Evolutionary conservation across 805 yeast genomes (phyloP), one percentile per base, ranked within the genome.

Genomic region (Wickerhamiella domercqiae): DNA sequence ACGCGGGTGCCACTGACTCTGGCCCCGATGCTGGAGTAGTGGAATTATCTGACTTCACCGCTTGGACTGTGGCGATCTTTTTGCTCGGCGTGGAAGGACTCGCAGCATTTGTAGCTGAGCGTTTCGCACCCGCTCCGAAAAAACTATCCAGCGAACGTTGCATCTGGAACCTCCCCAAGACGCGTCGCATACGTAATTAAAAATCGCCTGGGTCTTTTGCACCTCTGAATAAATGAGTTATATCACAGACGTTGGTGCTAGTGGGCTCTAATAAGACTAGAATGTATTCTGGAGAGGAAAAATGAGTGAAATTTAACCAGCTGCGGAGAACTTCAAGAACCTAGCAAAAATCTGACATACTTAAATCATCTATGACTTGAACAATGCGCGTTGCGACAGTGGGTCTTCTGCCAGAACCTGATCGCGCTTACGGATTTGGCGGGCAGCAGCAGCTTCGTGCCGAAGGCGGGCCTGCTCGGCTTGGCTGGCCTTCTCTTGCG

Each of bases 401-500:
- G 95, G 95, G 59, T 84, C 94, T 39, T 70, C 73, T 20, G 47
- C 72, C 49, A 83, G 58, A 17, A 79, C 78, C 50, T 71, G 73
- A 38, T 77, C 82, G 61, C 93, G 73, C 62, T 66, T 72, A 60
- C 72, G 78, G 47, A 80, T 55, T 63, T 81, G 82, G 59, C 81
- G 68, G 47, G 78, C 75, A 42, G 70, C 62, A 5, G 93, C 81
- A 42, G 81, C 82, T 36, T 80, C 86, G 36, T 78, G 71, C 62
- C 97, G 75, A 28, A 72, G 59, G 47, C 67, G 69, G 32, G 95
- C 94, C 47, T 74, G 75, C 37, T 67, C 71, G 3, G 96, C 96
- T 39, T 78, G 75, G 54, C 78, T 71, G 49, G 76, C 79, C 57
- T 73, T 80, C 46, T 68, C 44, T 65, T 86, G 95, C 9, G 98